These are phyloP conservation scores for Blastomyces emzantsi DNA, from an alignment of 2,329 filamentous ascomycete genomes.

Conservation along the genomic window DNA sequence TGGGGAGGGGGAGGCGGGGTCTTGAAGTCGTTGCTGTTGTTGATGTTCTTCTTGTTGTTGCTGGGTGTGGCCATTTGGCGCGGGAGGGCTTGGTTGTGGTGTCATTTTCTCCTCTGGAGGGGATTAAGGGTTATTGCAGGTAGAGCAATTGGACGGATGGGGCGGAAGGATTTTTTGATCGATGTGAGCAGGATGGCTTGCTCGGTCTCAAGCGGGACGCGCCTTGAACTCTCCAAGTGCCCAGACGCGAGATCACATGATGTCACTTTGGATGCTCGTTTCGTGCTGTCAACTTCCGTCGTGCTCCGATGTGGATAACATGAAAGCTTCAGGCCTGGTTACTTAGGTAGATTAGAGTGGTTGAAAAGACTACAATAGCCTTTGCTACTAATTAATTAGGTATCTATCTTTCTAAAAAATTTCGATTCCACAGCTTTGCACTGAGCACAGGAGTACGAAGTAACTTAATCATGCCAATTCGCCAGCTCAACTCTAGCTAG, in stretches of 20 bases:
- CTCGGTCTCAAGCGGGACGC: background rate
- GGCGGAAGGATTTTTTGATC: background rate
- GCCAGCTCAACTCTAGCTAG: background rate
- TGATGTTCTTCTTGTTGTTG: constrained; percentile 11
- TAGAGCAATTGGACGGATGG: background rate
- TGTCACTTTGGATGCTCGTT: background rate
- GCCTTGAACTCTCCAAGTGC: too few relatives aligned
- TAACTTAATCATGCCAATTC: background rate
- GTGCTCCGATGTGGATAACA: background rate
- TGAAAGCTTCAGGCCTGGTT: background rate
- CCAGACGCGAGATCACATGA: background rate
- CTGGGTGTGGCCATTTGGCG: background rate
- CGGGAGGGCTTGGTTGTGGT: background rate
- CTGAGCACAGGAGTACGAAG: too few relatives aligned
- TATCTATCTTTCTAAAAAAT: background rate
- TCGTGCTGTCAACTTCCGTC: too few relatives aligned
- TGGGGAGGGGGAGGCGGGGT: constrained; percentile 41
- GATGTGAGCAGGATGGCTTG: background rate
- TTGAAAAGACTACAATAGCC: background rate
- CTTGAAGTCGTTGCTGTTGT: constrained; percentile 30
- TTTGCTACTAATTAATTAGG: background rate
- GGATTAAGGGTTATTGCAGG: background rate
- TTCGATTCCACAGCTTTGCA: too few relatives aligned
- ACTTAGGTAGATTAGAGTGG: background rate
- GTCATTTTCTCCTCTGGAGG: background rate